Evolutionary conservation across 2,329 filamentous ascomycete genomes (phyloP).

Genomic region (Nigrograna mackinnonii): DNA sequence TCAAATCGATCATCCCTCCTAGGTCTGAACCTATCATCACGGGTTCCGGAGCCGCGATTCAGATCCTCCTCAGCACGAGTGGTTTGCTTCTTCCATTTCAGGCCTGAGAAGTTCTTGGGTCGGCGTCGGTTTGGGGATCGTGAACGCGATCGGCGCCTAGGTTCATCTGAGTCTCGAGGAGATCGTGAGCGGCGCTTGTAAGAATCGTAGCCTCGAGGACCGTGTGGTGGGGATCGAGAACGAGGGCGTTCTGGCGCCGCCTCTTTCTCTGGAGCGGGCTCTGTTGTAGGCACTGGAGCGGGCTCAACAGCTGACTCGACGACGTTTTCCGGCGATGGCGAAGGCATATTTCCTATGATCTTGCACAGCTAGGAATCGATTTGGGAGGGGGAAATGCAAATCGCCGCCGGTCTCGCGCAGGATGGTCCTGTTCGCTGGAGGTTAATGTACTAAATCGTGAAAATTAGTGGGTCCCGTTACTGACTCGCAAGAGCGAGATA

Average conservation of each 20-base stretch:
- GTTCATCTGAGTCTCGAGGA: not conserved
- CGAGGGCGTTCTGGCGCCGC: too few relatives aligned
- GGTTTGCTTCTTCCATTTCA: constrained; percentile 59
- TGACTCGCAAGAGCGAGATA: too few relatives aligned
- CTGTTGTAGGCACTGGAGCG: too few relatives aligned
- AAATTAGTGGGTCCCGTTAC: too few relatives aligned
- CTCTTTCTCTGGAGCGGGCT: too few relatives aligned
- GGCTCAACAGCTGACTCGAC: too few relatives aligned
- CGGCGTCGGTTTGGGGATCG: constrained; percentile 20
- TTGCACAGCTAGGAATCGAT: too few relatives aligned
- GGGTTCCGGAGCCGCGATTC: constrained; percentile 41
- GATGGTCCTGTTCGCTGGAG: too few relatives aligned
- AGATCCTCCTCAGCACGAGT: constrained; percentile 38
- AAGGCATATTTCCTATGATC: not conserved
- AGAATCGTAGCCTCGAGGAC: too few relatives aligned
- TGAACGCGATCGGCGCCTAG: constrained; percentile 14
- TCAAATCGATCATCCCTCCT: constrained; percentile 32
- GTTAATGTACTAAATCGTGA: too few relatives aligned
- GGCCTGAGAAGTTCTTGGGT: constrained; percentile 53
- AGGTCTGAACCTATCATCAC: constrained; percentile 45
- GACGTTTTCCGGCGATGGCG: not conserved
- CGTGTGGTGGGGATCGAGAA: too few relatives aligned
- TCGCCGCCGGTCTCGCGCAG: too few relatives aligned
- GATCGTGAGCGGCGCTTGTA: constrained; percentile 6
- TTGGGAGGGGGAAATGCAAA: not conserved